These are phyloP conservation scores for Calendula officinalis DNA, from an alignment of 129 eudicot species.

Conservation along the genomic window DNA sequence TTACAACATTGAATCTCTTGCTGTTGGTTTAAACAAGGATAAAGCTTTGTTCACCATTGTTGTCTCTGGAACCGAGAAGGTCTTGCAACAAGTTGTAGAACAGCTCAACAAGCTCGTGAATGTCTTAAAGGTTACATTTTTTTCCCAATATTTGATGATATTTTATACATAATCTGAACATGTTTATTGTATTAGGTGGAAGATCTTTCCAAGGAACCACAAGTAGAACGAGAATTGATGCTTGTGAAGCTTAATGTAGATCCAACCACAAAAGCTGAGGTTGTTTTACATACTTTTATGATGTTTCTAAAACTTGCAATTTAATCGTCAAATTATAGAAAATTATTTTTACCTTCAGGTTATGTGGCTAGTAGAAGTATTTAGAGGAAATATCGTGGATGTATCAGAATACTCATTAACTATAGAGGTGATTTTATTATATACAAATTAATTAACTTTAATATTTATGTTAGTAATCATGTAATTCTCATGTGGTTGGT, in stretches of 20 bases:
- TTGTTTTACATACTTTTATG: conserved; percentile 18
- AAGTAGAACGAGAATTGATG: conserved; percentile 94
- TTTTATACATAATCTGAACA: not conserved
- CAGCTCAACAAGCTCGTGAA: conserved; percentile 96
- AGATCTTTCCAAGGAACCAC: conserved; percentile 85
- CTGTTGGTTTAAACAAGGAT: conserved; percentile 93
- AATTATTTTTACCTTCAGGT: conserved; percentile 47
- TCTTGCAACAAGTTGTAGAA: conserved; percentile 79
- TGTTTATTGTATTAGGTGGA: conserved; percentile 56
- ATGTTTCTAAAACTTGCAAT: conserved; percentile 7
- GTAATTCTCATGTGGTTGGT: conserved; percentile 17
- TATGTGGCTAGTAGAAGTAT: conserved; percentile 86
- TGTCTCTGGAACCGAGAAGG: conserved; percentile 81
- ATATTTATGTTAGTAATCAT: not conserved
- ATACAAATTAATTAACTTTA: not conserved
- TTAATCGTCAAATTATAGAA: not conserved
- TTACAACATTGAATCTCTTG: conserved; percentile 91
- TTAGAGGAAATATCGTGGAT: conserved; percentile 81
- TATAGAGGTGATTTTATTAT: conserved; percentile 57
- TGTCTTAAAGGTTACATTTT: conserved; percentile 63
- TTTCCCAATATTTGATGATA: not conserved
- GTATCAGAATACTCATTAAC: conserved; percentile 66
- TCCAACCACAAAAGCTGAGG: conserved; percentile 65
- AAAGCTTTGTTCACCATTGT: conserved; percentile 91
- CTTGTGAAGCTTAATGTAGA: conserved; percentile 79